Evolutionary conservation across 768 basidiomycete species (phyloP).

Genomic region (Hygrocybe coccinea): DNA sequence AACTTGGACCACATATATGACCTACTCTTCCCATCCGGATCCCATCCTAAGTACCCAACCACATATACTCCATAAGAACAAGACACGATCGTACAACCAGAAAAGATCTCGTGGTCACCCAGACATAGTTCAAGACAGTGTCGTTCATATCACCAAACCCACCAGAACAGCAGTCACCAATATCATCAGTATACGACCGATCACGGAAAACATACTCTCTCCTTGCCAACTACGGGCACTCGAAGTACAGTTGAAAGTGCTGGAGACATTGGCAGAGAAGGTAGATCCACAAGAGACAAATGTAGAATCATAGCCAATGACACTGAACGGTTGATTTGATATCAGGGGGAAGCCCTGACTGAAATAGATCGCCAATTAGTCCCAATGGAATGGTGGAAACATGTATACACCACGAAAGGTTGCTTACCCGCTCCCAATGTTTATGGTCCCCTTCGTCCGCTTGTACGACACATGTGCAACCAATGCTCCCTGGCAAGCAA

Average conservation of each 20-base stretch:
- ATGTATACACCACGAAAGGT: not conserved
- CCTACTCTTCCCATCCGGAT: too few species aligned
- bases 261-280: constrained; percentile 1
- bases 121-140: too few species aligned
- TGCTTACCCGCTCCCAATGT: constrained; percentile 3
- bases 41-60: too few species aligned
- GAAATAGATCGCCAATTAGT: not conserved
- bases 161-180: too few species aligned
- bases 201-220: not conserved
- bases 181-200: too few species aligned
- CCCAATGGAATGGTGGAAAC: not conserved
- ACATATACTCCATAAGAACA: too few species aligned
- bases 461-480: not conserved
- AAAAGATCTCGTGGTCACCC: too few species aligned
- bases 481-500: not conserved
- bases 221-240: not conserved
- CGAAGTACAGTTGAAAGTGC: constrained; percentile 1
- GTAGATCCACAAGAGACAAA: not conserved
- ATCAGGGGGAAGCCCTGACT: constrained; percentile 2
- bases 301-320: not conserved
- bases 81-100: too few species aligned
- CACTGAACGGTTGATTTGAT: constrained; percentile 1
- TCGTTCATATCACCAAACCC: too few species aligned
- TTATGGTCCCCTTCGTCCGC: not conserved
- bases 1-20: too few species aligned